A percentile compares a stretch with the other conserved stretches of the same genome.
phyloP scores from a whole-genome alignment of 257 asterid genomes.

The Solanum etuberosum region DNA sequence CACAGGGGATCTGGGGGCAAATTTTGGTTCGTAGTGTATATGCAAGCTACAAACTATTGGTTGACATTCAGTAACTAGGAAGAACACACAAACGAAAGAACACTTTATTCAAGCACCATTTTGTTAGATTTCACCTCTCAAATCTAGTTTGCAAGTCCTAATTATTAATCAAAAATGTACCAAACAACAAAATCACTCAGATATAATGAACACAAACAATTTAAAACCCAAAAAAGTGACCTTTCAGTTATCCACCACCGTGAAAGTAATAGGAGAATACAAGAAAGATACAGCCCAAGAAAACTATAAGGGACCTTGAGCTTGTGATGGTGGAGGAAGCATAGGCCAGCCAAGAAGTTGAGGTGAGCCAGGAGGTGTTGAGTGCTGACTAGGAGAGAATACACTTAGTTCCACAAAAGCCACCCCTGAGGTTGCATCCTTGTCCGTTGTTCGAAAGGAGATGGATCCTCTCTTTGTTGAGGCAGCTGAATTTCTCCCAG shows the following conservation, averaged over 20 bases:
- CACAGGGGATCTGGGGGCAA: not conserved
- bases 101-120: not conserved
- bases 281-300: not conserved
- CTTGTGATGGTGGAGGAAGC: slow-evolving; percentile 39
- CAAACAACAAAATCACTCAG: not conserved
- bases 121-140: not conserved
- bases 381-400: slow-evolving; percentile 54
- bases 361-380: slow-evolving; percentile 61
- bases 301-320: slow-evolving; percentile 9
- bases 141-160: not conserved
- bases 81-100: not conserved
- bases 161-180: not conserved
- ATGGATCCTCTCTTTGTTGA: slow-evolving; percentile 47
- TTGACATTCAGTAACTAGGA: not conserved
- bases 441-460: slow-evolving; percentile 49
- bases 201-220: not conserved
- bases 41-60: not conserved
- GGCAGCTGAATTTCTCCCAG: slow-evolving; percentile 28
- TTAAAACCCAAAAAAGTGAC: not conserved
- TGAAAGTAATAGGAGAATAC: not conserved
- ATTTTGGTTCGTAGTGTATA: not conserved
- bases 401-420: slow-evolving; percentile 84
- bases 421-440: slow-evolving; percentile 39
- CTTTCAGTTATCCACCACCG: not conserved
- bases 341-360: slow-evolving; percentile 65